Evolutionary conservation across 805 yeast genomes (phyloP).

Genomic region (Maudiozyma pseudohumilis): DNA sequence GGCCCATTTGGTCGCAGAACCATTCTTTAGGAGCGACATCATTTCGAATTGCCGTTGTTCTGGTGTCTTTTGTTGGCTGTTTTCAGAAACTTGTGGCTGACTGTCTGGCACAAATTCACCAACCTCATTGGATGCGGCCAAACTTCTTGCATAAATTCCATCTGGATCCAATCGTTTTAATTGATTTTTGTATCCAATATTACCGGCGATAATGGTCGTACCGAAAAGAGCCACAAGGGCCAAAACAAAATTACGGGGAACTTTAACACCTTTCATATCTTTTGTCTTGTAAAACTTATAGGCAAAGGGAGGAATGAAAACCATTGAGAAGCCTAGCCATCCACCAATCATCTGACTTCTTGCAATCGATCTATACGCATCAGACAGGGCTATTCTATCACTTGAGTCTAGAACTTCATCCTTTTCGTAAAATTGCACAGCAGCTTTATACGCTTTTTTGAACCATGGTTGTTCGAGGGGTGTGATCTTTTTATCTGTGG

Average conservation of each 20-base stretch:
- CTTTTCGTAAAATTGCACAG: constrained; percentile 39
- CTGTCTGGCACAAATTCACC: background rate
- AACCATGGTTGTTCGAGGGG: constrained; percentile 22
- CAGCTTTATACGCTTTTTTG: constrained; percentile 33
- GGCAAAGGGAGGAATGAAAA: constrained; percentile 36
- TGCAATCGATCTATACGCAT: constrained; percentile 31
- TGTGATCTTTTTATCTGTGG: no score
- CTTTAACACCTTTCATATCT: constrained; percentile 30
- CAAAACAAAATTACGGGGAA: constrained; percentile 33
- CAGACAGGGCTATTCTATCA: constrained; percentile 36
- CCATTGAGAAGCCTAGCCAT: constrained; percentile 33
- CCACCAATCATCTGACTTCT: constrained; percentile 31
- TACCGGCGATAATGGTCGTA: constrained; percentile 27
- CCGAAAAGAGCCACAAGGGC: constrained; percentile 34
- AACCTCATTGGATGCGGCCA: constrained; percentile 10
- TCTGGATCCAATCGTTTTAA: constrained; percentile 18
- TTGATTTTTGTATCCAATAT: constrained; percentile 26
- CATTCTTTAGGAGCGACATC: constrained; percentile 26
- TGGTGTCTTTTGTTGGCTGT: constrained; percentile 7
- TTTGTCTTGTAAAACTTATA: constrained; percentile 29
- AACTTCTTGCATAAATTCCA: constrained; percentile 17
- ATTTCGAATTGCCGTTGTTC: constrained; percentile 26
- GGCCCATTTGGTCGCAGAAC: constrained; percentile 36
- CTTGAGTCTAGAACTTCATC: constrained; percentile 35
- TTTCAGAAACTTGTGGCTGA: background rate